Percentiles rank a stretch among this genome's conserved stretches.
Conservation (phyloP, 495 filamentous ascomycete genomes). For the Penicillium manginii region DNA sequence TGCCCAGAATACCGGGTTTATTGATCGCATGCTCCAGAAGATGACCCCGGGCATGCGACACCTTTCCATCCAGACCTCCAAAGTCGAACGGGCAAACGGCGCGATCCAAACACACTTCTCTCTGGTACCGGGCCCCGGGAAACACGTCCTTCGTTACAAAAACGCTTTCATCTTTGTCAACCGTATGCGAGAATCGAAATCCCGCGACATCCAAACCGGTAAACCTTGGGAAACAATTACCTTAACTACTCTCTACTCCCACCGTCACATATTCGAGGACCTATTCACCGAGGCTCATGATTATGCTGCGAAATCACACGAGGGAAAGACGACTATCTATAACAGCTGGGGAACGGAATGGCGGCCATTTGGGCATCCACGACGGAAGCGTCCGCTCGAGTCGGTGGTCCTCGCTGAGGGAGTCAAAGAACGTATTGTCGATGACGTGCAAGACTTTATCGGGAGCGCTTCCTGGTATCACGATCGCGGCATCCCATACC, state of each 20-base stretch:
- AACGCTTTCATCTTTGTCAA: constrained; percentile 85
- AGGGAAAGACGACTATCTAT: constrained; percentile 95
- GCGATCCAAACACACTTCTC: constrained; percentile 78
- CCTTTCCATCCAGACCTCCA: constrained; percentile 69
- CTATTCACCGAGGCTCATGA: constrained; percentile 84
- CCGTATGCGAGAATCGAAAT: constrained; percentile 76
- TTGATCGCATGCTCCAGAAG: constrained; percentile 58
- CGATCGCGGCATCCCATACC: constrained; percentile 92
- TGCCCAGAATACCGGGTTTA: constrained; percentile 44
- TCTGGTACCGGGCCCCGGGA: constrained; percentile 87
- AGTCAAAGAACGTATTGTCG: constrained; percentile 81
- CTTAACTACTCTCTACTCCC: constrained; percentile 85
- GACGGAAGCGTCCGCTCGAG: constrained; percentile 82
- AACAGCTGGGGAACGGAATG: constrained; percentile 80
- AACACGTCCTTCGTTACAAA: constrained; percentile 82
- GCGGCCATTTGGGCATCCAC: constrained; percentile 83
- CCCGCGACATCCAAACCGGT: constrained; percentile 72
- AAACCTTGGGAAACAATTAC: constrained; percentile 93
- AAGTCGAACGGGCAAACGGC: constrained; percentile 61
- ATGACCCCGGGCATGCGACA: constrained; percentile 68
- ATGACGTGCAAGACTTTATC: constrained; percentile 84
- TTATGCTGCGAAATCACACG: constrained; percentile 72
- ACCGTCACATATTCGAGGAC: constrained; percentile 82
- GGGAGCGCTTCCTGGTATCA: constrained; percentile 83
- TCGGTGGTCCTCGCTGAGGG: constrained; percentile 88